phyloP scores from a whole-genome alignment of 2,329 filamentous ascomycete genomes.

The Paecilomyces formosus region DNA sequence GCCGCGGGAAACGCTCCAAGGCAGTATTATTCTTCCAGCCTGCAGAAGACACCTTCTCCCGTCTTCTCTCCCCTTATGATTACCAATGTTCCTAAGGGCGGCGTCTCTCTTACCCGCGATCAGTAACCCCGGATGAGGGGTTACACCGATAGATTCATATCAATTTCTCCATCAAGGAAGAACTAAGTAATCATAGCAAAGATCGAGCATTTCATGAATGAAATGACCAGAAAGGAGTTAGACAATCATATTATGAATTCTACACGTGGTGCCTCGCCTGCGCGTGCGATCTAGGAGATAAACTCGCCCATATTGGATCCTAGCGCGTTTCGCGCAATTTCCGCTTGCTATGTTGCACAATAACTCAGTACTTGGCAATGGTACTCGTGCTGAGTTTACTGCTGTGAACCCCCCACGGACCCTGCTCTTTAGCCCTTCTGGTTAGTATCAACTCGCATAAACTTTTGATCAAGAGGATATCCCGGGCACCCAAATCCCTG shows the following conservation, averaged over 20 bases:
- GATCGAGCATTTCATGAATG: not conserved
- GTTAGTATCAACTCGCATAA: not conserved
- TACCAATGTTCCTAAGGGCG: not conserved
- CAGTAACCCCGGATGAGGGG: not conserved
- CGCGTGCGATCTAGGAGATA: not conserved
- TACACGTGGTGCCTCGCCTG: not conserved
- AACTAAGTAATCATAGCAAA: not conserved
- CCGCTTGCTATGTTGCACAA: not conserved
- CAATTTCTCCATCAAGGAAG: not conserved
- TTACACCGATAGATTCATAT: not conserved
- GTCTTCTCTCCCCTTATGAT: not conserved
- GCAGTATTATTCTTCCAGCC: no score
- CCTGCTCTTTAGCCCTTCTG: not conserved
- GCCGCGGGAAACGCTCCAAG: no score
- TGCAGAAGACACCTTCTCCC: no score
- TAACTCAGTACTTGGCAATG: not conserved
- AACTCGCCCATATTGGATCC: not conserved
- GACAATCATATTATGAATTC: not conserved
- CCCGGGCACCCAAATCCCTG: not conserved
- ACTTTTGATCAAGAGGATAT: not conserved
- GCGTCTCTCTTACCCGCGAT: not conserved
- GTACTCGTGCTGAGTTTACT: not conserved
- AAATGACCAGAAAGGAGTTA: not conserved
- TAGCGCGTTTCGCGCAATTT: not conserved
- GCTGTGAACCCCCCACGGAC: not conserved